Evolutionary conservation across 2,329 filamentous ascomycete genomes (phyloP).

Genomic region (Diaporthe ilicicola): DNA sequence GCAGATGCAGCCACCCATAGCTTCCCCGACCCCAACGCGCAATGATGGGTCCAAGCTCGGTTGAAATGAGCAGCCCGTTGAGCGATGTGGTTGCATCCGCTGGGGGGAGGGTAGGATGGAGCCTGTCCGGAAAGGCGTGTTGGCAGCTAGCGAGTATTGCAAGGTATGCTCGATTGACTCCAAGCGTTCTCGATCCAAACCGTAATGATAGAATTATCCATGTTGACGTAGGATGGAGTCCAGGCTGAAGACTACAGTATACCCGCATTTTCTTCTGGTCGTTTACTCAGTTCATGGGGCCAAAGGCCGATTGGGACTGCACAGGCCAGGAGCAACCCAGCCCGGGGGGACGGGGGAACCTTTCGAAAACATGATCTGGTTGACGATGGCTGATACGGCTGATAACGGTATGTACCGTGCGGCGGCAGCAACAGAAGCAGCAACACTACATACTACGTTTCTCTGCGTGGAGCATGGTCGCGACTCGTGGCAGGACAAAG

Average conservation of each 20-base stretch:
- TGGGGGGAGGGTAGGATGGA: constrained; percentile 6
- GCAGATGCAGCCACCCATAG: constrained; percentile 28
- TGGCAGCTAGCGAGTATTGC: background rate
- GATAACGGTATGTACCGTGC: background rate
- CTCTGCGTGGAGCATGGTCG: constrained; percentile 12
- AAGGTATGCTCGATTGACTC: constrained; percentile 15
- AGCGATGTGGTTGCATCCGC: constrained; percentile 30
- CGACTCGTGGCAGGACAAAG: constrained; percentile 20
- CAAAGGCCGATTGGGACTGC: background rate
- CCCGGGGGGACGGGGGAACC: background rate
- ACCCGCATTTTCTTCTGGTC: no score
- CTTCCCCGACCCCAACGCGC: constrained; percentile 25
- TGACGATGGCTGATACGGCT: constrained; percentile 23
- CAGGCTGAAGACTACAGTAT: background rate
- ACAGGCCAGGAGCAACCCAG: constrained; percentile 24
- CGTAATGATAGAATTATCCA: background rate
- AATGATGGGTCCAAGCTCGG: constrained; percentile 20
- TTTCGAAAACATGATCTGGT: background rate
- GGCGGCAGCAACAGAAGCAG: constrained; percentile 18
- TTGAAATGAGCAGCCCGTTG: constrained; percentile 18
- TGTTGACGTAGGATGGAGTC: constrained; percentile 17
- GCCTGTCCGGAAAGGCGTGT: constrained; percentile 22
- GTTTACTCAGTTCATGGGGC: background rate
- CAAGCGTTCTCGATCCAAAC: background rate
- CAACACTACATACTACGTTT: background rate